A percentile compares a stretch with the other conserved stretches of the same genome.
Conservation (phyloP, 2,329 filamentous ascomycete species). For the Epicoccum sorghinum region DNA sequence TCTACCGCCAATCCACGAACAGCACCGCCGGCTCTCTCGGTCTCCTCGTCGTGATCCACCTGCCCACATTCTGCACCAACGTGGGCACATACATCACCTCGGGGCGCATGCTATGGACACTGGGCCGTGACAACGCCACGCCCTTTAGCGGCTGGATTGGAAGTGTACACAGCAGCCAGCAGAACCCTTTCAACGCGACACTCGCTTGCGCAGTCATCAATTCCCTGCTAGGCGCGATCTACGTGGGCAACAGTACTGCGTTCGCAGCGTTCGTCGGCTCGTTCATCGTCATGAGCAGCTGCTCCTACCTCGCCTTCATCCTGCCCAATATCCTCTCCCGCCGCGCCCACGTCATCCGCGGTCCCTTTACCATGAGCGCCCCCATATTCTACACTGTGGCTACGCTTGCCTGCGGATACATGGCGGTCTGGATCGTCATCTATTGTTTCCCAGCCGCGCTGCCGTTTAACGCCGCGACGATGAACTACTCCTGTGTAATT, state of each 20-base stretch:
- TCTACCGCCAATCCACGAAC: slow-evolving; percentile 62
- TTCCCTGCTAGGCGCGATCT: slow-evolving; percentile 67
- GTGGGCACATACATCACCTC: slow-evolving; percentile 65
- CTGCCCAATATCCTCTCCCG: slow-evolving; percentile 54
- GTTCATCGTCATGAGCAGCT: slow-evolving; percentile 61
- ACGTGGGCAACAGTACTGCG: slow-evolving; percentile 69
- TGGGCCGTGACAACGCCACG: slow-evolving; percentile 63
- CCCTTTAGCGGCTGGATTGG: slow-evolving; percentile 59
- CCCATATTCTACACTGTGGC: slow-evolving; percentile 56
- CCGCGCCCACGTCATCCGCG: slow-evolving; percentile 56
- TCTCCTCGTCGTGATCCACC: slow-evolving; percentile 59
- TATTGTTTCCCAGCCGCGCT: slow-evolving; percentile 63
- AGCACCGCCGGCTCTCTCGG: slow-evolving; percentile 50
- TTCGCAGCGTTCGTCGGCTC: slow-evolving; percentile 71
- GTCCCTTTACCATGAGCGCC: slow-evolving; percentile 62
- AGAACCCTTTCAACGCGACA: slow-evolving; percentile 63
- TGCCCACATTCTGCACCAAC: slow-evolving; percentile 59
- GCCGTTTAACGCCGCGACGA: slow-evolving; percentile 53
- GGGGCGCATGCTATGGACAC: slow-evolving; percentile 68
- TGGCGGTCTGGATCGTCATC: slow-evolving; percentile 66
- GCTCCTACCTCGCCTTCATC: slow-evolving; percentile 69
- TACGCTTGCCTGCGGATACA: slow-evolving; percentile 61
- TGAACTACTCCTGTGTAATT: slow-evolving; percentile 63
- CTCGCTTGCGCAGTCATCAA: slow-evolving; percentile 57
- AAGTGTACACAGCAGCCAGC: slow-evolving; percentile 53